A percentile compares a stretch with the other conserved stretches of the same genome.
Conservation (phyloP, 805 yeast species). For the Pichia exigua region DNA sequence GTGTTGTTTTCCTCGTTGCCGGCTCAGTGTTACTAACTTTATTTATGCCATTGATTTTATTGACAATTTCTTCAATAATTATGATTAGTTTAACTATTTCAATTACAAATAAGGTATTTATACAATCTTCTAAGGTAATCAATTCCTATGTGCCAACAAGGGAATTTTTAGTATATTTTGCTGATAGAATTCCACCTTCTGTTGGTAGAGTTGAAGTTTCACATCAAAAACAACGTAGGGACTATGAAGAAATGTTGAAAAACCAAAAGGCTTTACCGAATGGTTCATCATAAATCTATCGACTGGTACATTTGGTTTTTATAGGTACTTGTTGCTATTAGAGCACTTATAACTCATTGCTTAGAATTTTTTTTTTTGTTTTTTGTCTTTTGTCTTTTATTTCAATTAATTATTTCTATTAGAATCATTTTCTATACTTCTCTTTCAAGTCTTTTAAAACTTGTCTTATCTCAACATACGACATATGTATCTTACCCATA, state of each 20-base stretch:
- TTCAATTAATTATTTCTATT: no score
- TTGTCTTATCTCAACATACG: constrained; percentile 68
- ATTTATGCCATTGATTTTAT: constrained; percentile 4
- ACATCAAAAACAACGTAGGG: constrained; percentile 3
- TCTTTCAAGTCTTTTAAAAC: constrained; percentile 36
- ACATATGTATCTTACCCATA: constrained; percentile 78
- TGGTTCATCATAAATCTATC: not conserved
- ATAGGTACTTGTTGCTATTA: not conserved
- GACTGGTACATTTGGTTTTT: no score
- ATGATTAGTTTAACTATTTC: not conserved
- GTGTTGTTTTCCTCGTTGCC: constrained; percentile 13
- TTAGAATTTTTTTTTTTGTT: not conserved
- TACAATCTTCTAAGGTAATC: not conserved
- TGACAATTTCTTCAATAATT: constrained; percentile 2
- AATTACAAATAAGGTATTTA: not conserved
- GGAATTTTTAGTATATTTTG: constrained; percentile 17
- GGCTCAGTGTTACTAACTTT: constrained; percentile 27
- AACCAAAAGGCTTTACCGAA: not conserved
- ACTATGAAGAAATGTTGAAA: not conserved
- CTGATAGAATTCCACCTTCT: constrained; percentile 29
- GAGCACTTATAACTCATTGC: not conserved
- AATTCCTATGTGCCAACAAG: constrained; percentile 15
- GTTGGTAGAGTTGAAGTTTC: constrained; percentile 23
- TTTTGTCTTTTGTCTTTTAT: not conserved
- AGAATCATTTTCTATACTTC: constrained; percentile 11